Evolutionary conservation across 208 protist genomes (phyloP).

Genomic region (Trypanosoma mega): DNA sequence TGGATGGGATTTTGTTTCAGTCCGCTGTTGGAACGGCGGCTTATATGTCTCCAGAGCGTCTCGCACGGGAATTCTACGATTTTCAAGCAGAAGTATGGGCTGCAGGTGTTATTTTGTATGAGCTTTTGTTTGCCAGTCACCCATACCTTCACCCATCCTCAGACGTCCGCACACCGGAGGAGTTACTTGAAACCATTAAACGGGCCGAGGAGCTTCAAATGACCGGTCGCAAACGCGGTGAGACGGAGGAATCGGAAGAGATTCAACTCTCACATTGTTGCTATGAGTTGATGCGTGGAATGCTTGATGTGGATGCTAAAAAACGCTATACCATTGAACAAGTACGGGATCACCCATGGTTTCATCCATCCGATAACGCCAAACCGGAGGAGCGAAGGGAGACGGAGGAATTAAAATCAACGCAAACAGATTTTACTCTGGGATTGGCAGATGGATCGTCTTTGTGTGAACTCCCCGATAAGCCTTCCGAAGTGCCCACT

Average conservation of each 20-base stretch:
- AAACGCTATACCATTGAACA: slow-evolving; percentile 53
- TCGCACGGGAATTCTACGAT: slow-evolving; percentile 53
- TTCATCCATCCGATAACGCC: no score
- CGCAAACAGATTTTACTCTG: no score
- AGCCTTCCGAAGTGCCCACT: slow-evolving; percentile 9
- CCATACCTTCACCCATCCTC: slow-evolving; percentile 26
- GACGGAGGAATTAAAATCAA: no score
- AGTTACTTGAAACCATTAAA: slow-evolving; percentile 20
- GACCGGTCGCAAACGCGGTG: background rate
- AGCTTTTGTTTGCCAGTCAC: slow-evolving; percentile 58
- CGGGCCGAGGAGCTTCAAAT: slow-evolving; percentile 26
- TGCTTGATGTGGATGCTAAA: slow-evolving; percentile 56
- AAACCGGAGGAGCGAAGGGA: no score
- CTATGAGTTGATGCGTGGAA: slow-evolving; percentile 56
- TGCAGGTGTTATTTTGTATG: slow-evolving; percentile 76
- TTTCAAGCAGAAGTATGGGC: slow-evolving; percentile 79
- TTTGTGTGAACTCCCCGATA: no score
- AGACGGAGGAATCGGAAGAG: background rate
- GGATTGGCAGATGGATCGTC: no score
- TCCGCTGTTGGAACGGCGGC: slow-evolving; percentile 58
- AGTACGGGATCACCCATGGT: slow-evolving; percentile 67
- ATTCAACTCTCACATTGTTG: slow-evolving; percentile 19
- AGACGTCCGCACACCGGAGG: slow-evolving; percentile 35
- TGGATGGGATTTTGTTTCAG: slow-evolving; percentile 38
- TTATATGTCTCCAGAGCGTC: slow-evolving; percentile 80